Evolutionary conservation across 108 stramenopile species (phyloP).

Genomic region (Chaetoceros muelleri): DNA sequence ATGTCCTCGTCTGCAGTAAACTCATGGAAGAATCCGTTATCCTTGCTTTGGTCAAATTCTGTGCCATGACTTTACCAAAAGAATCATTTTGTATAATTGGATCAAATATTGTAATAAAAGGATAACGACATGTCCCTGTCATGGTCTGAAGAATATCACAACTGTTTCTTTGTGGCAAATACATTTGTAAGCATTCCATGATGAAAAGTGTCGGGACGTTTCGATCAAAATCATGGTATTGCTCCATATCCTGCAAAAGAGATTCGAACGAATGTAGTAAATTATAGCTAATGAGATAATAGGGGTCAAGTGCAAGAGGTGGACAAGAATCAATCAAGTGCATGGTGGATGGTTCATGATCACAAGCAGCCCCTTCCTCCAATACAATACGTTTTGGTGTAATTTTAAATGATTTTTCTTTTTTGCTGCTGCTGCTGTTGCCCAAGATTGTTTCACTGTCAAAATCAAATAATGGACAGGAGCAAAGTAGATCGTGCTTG

Average conservation of each 20-base stretch:
- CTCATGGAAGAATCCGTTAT: constrained; percentile 36
- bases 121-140: constrained; percentile 1
- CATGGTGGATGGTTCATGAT: too few species aligned
- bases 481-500: constrained; percentile 18
- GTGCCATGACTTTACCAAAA: constrained; percentile 72
- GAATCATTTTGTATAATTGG: constrained; percentile 49
- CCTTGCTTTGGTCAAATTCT: constrained; percentile 45
- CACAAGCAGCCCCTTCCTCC: neutral
- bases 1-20: constrained; percentile 41
- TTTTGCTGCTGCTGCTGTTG: neutral
- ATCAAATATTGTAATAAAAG: constrained; percentile 49
- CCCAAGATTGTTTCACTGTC: neutral
- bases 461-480: neutral
- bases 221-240: constrained; percentile 20
- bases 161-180: constrained; percentile 40
- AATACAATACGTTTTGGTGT: constrained; percentile 3
- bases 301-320: constrained; percentile 1
- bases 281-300: constrained; percentile 47
- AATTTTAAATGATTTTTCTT: neutral
- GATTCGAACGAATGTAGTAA: constrained; percentile 28
- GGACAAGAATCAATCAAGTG: neutral
- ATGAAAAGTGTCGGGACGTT: constrained; percentile 53
- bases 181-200: constrained; percentile 77
- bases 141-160: constrained; percentile 19
- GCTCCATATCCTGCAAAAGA: constrained; percentile 35